Conservation (phyloP, 441 rosid species). For the Corymbia citriodora region DNA sequence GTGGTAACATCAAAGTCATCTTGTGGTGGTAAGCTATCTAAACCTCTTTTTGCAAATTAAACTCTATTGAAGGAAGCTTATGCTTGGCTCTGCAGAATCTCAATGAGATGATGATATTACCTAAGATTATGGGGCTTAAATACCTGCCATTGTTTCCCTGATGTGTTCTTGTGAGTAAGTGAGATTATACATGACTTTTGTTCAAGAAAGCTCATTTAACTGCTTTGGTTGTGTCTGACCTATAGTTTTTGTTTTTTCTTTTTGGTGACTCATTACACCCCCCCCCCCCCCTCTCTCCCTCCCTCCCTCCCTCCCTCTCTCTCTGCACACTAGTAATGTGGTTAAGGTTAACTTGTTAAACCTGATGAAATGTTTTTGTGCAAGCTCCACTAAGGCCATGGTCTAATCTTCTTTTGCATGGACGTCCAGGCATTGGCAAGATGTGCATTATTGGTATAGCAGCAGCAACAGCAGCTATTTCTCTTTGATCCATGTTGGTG, state of each 20-base stretch:
- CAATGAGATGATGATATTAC: background rate
- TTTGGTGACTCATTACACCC: too few species aligned
- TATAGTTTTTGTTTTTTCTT: too few species aligned
- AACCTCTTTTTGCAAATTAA: background rate
- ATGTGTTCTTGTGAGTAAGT: background rate
- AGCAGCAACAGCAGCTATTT: slow-evolving; percentile 89
- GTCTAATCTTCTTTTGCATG: too few species aligned
- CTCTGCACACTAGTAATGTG: background rate
- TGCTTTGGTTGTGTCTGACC: too few species aligned
- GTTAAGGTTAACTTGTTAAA: background rate
- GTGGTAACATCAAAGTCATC: background rate
- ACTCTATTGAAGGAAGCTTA: background rate
- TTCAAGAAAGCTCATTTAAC: background rate
- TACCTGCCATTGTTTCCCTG: background rate
- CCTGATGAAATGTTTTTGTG: too few species aligned
- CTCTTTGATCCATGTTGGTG: slow-evolving; percentile 79
- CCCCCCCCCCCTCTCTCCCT: too few species aligned
- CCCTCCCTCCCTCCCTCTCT: too few species aligned
- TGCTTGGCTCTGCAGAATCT: background rate
- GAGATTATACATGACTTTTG: background rate
- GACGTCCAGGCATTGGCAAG: too few species aligned
- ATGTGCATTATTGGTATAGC: slow-evolving; percentile 68
- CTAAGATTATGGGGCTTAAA: background rate
- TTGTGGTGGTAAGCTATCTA: background rate
- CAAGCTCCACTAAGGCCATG: too few species aligned